Percentiles rank a stretch among this genome's conserved stretches.
Evolutionary conservation across 106 monocot genomes (phyloP).

Genomic region (Allium cepa): DNA sequence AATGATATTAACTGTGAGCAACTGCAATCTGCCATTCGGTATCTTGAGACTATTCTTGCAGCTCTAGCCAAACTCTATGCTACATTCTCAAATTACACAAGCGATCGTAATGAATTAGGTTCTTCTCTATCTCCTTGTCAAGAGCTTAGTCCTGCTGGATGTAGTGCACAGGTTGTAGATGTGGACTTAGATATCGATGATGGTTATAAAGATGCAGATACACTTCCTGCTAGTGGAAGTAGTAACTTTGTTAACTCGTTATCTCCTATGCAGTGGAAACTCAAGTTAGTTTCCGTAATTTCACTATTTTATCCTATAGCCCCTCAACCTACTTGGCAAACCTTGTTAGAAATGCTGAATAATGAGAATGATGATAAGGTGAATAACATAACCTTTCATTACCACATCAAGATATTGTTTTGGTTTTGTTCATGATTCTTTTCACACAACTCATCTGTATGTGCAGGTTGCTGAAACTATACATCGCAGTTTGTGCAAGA

Average conservation of each 20-base stretch:
- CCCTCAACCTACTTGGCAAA: constrained; percentile 53
- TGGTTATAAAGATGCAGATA: constrained; percentile 43
- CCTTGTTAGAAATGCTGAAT: constrained; percentile 36
- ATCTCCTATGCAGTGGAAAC: constrained; percentile 38
- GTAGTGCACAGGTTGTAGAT: constrained; percentile 40
- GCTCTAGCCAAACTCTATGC: constrained; percentile 40
- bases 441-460: neutral
- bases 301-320: constrained; percentile 56
- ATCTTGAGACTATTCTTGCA: constrained; percentile 53
- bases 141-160: constrained; percentile 12
- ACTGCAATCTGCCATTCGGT: constrained; percentile 18
- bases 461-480: constrained; percentile 48
- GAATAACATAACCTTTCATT: neutral
- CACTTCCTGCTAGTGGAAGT: constrained; percentile 21
- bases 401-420: neutral
- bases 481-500: constrained; percentile 45
- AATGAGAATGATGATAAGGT: constrained; percentile 69
- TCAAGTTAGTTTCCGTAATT: constrained; percentile 46
- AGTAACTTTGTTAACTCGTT: constrained; percentile 14
- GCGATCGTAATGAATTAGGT: constrained; percentile 4
- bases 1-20: constrained; percentile 11
- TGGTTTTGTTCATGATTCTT: neutral
- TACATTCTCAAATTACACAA: constrained; percentile 13
- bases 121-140: constrained; percentile 8
- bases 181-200: constrained; percentile 67